phyloP scores from a whole-genome alignment of 306 rosid genomes.

The Begonia loranthoides region DNA sequence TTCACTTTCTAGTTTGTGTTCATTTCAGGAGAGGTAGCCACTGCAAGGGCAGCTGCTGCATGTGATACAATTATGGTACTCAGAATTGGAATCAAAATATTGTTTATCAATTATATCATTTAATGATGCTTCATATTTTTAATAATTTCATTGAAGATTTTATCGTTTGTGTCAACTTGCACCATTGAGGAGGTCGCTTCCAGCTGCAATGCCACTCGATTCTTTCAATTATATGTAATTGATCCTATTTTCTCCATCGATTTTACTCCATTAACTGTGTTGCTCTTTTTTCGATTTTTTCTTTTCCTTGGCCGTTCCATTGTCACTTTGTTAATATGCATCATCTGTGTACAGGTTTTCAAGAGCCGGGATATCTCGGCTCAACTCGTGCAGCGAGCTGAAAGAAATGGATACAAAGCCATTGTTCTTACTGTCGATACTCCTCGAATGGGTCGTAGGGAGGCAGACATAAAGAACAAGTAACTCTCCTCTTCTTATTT shows the following conservation, averaged over 20 bases:
- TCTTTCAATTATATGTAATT: conserved; percentile 57
- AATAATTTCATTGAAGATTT: conserved; percentile 15
- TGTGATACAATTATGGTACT: conserved; percentile 53
- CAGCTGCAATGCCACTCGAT: conserved; percentile 59
- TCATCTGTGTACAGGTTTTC: conserved; percentile 21
- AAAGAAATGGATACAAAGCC: conserved; percentile 44
- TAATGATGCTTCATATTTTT: background rate
- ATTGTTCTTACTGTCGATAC: conserved; percentile 45
- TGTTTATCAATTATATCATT: background rate
- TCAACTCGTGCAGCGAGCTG: conserved; percentile 39
- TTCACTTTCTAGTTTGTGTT: conserved; percentile 1
- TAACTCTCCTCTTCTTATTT: conserved; percentile 6
- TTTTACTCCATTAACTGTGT: background rate
- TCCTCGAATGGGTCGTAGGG: conserved; percentile 55
- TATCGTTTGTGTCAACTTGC: conserved; percentile 34
- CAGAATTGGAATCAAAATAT: background rate
- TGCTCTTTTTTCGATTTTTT: background rate
- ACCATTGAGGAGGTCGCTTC: conserved; percentile 57
- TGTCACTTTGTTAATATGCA: background rate
- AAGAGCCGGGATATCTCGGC: conserved; percentile 41
- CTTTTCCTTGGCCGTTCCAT: background rate
- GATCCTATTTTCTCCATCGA: background rate
- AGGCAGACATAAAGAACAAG: conserved; percentile 59
- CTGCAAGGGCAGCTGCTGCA: conserved; percentile 69
- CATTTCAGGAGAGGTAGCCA: conserved; percentile 49